Evolutionary conservation across 495 filamentous ascomycete species (phyloP).

Genomic region (Aspergillus cavernicola): DNA sequence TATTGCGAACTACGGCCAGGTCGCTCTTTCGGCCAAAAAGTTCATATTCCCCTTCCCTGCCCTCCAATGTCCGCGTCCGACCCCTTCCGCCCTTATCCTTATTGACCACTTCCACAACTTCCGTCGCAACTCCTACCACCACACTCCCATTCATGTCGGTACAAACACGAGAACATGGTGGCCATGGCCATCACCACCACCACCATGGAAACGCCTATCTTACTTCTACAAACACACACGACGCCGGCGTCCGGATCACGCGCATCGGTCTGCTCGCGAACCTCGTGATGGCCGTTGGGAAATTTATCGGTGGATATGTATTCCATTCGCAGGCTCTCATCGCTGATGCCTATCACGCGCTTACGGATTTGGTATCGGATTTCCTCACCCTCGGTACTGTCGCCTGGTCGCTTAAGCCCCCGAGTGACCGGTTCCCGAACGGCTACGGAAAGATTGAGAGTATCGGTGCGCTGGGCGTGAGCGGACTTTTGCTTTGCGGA

Average conservation of each 20-base stretch:
- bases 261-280: slow-evolving; percentile 89
- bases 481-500: slow-evolving; percentile 78
- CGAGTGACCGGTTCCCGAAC: slow-evolving; percentile 74
- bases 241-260: slow-evolving; percentile 93
- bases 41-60: slow-evolving; percentile 1
- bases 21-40: slow-evolving; percentile 11
- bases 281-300: slow-evolving; percentile 87
- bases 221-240: slow-evolving; percentile 80
- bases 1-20: slow-evolving; percentile 21
- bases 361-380: slow-evolving; percentile 93
- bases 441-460: slow-evolving; percentile 98
- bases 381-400: slow-evolving; percentile 90
- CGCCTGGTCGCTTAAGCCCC: slow-evolving; percentile 80
- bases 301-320: slow-evolving; percentile 85
- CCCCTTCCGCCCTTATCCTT: slow-evolving; percentile 16
- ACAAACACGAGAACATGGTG: slow-evolving; percentile 38
- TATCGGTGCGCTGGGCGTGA: slow-evolving; percentile 88
- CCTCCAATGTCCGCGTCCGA: slow-evolving; percentile 25
- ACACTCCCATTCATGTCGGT: slow-evolving; percentile 30
- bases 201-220: slow-evolving; percentile 84
- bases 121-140: slow-evolving; percentile 5
- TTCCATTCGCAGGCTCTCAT: slow-evolving; percentile 93
- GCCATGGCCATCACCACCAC: slow-evolving; percentile 52
- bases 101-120: slow-evolving; percentile 12
- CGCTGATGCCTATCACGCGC: slow-evolving; percentile 90